Conservation (phyloP, 495 filamentous ascomycete genomes). For the Neurospora sp. region DNA sequence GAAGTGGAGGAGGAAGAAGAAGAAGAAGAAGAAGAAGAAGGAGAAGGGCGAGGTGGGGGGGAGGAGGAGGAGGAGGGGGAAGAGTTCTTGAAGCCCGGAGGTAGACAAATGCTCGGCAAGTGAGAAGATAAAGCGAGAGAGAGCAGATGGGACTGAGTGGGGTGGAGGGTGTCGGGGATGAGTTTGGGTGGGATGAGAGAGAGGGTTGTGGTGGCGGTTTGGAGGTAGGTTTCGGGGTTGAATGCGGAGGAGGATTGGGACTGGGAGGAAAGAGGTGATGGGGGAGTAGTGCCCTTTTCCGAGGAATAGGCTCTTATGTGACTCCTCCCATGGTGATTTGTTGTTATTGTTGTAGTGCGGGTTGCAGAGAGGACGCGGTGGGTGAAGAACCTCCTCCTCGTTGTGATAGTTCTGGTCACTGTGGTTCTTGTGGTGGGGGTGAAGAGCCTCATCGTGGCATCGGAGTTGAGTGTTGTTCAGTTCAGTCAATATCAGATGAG, state of each 20-base stretch:
- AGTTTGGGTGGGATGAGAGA: slow-evolving; percentile 41
- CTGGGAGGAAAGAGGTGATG: not conserved
- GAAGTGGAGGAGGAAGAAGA: not conserved
- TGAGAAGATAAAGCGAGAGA: slow-evolving; percentile 51
- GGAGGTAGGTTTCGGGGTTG: slow-evolving; percentile 7
- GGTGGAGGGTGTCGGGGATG: slow-evolving; percentile 54
- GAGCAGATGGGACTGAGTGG: slow-evolving; percentile 55
- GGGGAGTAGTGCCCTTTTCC: not conserved
- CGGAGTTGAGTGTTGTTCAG: not conserved
- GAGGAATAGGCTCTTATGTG: not conserved
- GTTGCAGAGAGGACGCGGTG: not conserved
- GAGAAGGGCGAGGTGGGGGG: too few relatives aligned
- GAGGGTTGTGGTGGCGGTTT: slow-evolving; percentile 7
- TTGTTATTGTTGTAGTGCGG: not conserved
- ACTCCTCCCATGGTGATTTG: not conserved
- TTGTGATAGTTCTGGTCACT: not conserved
- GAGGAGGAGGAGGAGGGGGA: not conserved
- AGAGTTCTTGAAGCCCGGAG: slow-evolving; percentile 20
- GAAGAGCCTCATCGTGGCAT: not conserved
- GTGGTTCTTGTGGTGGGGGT: not conserved
- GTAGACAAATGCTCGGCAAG: slow-evolving; percentile 30
- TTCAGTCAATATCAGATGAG: not conserved
- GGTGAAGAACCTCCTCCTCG: not conserved
- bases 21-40: not conserved
- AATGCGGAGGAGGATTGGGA: not conserved